phyloP scores from a whole-genome alignment of 2,329 filamentous ascomycete species.

The Penicillium aurantiogriseum region DNA sequence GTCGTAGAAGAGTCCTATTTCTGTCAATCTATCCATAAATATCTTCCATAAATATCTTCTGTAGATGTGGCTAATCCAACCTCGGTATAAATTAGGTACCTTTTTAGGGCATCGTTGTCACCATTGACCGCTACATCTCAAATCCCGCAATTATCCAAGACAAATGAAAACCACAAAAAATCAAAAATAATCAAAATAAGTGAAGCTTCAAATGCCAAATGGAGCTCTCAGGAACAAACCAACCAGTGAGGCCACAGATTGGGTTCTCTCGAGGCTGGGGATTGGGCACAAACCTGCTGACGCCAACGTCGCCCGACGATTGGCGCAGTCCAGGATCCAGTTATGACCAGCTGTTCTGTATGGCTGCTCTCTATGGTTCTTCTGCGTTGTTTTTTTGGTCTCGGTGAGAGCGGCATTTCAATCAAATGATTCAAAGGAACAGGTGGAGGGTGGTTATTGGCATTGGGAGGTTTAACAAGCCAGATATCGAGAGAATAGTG shows the following conservation, averaged over 20 bases:
- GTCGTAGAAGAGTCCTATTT: not conserved
- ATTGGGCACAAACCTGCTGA: slow-evolving; percentile 23
- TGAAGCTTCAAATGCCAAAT: slow-evolving; percentile 17
- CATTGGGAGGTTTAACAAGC: not conserved
- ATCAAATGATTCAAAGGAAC: not conserved
- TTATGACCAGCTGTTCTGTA: not conserved
- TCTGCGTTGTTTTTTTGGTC: not conserved
- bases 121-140: slow-evolving; percentile 13
- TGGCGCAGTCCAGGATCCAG: slow-evolving; percentile 4
- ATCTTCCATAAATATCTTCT: not conserved
- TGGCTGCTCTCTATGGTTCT: slow-evolving; percentile 1
- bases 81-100: not conserved
- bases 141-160: not conserved
- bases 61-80: not conserved
- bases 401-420: slow-evolving; percentile 2
- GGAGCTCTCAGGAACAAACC: slow-evolving; percentile 10
- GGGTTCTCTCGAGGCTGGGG: slow-evolving; percentile 24
- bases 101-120: not conserved
- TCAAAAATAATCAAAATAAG: slow-evolving; percentile 11
- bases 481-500: not conserved
- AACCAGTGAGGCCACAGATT: slow-evolving; percentile 22
- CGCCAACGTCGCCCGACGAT: slow-evolving; percentile 12
- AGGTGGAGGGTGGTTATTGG: not conserved
- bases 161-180: not conserved
- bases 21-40: not conserved